Conservation (phyloP, 805 yeast genomes). For the Kluyveromyces wickerhamii region DNA sequence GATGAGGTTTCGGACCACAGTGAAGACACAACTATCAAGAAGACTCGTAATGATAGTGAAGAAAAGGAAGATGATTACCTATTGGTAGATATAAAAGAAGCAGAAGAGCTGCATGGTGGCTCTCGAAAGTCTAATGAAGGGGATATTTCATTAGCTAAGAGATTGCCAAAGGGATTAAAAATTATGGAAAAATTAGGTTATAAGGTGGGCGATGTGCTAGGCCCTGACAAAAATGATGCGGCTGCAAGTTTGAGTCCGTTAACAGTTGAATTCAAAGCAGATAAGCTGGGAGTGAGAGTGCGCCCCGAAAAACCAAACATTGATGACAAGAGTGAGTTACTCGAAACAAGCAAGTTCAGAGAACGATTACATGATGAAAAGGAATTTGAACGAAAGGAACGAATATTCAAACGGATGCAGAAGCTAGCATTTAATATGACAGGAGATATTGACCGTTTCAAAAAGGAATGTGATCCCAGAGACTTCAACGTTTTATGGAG, state of each 20-base stretch:
- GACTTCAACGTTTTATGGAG: constrained; percentile 39
- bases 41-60: neutral
- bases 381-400: constrained; percentile 9
- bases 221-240: constrained; percentile 20
- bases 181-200: constrained; percentile 59
- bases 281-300: constrained; percentile 20
- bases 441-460: constrained; percentile 30
- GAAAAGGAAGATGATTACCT: neutral
- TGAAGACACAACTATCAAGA: neutral
- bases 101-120: neutral
- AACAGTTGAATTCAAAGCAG: constrained; percentile 11
- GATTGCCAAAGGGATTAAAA: constrained; percentile 36
- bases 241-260: constrained; percentile 31
- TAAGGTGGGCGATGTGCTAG: constrained; percentile 39
- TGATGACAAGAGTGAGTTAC: neutral
- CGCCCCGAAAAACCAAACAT: constrained; percentile 7
- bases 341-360: constrained; percentile 7
- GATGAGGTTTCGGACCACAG: neutral
- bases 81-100: neutral
- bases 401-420: constrained; percentile 29
- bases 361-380: constrained; percentile 3
- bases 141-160: constrained; percentile 2
- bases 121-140: no score
- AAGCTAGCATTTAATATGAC: constrained; percentile 36
- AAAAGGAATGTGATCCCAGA: constrained; percentile 20